Evolutionary conservation across 306 rosid genomes (phyloP).

Genomic region (Spatholobus suberectus): DNA sequence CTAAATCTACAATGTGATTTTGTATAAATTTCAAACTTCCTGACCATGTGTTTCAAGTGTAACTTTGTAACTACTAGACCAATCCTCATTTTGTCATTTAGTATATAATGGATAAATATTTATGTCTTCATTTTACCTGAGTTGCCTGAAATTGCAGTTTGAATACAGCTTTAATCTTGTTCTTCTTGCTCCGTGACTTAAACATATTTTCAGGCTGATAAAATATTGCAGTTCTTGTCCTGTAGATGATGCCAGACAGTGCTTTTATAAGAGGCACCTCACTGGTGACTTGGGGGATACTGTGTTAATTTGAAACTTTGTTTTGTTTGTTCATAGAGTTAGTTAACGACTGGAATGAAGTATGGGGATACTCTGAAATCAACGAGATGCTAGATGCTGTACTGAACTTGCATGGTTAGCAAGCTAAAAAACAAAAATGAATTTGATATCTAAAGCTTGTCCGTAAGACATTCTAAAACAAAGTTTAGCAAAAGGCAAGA

Average conservation of each 20-base stretch:
- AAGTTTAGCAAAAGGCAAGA: background rate
- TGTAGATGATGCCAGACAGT: background rate
- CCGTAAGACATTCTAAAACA: background rate
- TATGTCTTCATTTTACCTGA: background rate
- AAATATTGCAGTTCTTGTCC: background rate
- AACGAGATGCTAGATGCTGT: constrained; percentile 2
- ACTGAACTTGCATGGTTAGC: constrained; percentile 25
- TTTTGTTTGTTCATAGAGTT: background rate
- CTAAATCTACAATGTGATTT: background rate
- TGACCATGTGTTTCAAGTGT: background rate
- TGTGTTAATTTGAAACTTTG: background rate
- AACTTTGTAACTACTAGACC: background rate
- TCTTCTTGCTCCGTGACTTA: background rate
- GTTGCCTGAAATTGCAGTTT: constrained; percentile 18
- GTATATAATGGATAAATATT: background rate
- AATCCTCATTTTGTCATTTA: constrained; percentile 9
- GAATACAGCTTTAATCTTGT: background rate
- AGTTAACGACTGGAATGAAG: background rate
- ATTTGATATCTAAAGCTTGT: background rate
- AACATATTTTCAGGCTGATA: background rate
- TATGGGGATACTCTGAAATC: background rate
- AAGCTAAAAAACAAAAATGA: background rate
- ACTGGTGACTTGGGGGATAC: background rate
- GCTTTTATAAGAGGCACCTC: background rate
- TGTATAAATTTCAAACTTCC: background rate